phyloP scores from a whole-genome alignment of 2,329 filamentous ascomycete genomes.

The Botrytis aclada region DNA sequence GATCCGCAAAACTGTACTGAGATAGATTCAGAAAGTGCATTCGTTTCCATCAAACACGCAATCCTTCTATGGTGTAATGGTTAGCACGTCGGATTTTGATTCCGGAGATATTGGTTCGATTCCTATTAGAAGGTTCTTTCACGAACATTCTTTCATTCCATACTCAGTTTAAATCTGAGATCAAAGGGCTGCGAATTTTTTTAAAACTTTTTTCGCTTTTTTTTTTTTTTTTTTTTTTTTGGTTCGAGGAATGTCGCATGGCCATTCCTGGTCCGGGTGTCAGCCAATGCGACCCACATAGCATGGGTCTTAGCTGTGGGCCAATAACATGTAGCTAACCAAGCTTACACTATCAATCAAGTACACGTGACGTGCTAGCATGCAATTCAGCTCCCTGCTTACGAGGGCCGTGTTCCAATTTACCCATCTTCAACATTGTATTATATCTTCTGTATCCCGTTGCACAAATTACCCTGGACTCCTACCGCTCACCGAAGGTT shows the following conservation, averaged over 20 bases:
- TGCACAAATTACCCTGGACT: not conserved
- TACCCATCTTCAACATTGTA: not conserved
- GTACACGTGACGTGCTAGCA: not conserved
- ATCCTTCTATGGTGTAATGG: slow-evolving; percentile 21
- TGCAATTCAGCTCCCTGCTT: not conserved
- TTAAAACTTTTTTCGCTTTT: not conserved
- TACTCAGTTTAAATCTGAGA: slow-evolving; percentile 17
- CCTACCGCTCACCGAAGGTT: not conserved
- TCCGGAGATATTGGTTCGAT: slow-evolving; percentile 23
- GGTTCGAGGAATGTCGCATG: not conserved
- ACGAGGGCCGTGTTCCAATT: not conserved
- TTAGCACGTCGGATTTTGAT: slow-evolving; percentile 21
- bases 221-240: not conserved
- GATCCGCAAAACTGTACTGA: no score
- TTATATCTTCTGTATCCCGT: not conserved
- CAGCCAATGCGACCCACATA: not conserved
- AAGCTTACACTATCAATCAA: not conserved
- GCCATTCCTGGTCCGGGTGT: not conserved
- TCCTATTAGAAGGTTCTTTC: slow-evolving; percentile 19
- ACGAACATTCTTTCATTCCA: slow-evolving; percentile 10
- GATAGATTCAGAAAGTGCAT: rapidly evolving
- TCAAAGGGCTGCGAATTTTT: not conserved
- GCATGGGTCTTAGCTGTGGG: not conserved
- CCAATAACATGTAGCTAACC: not conserved
- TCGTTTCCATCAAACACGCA: not conserved